These are phyloP conservation scores for Linum usitatissimum DNA, from an alignment of 345 rosid species.

Conservation along the genomic window DNA sequence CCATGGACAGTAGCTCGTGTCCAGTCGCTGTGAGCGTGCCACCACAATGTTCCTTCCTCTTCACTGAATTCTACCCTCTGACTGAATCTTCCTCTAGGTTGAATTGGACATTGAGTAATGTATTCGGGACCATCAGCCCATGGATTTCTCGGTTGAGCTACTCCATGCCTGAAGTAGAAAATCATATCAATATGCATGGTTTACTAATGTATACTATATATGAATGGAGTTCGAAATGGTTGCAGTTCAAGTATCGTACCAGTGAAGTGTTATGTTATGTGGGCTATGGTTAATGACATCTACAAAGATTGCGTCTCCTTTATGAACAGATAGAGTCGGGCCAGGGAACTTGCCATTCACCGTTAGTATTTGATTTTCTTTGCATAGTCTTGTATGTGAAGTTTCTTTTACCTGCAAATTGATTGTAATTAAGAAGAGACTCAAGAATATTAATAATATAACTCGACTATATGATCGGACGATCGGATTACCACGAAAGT, in stretches of 20 bases:
- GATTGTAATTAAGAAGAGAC: too few species aligned
- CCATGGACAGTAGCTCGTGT: conserved; percentile 19
- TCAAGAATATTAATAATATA: too few species aligned
- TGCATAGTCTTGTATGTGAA: neutral
- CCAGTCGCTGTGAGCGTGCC: conserved; percentile 18
- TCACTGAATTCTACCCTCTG: conserved; percentile 11
- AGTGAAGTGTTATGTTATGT: neutral
- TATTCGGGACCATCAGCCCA: conserved; percentile 25
- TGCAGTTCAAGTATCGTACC: neutral
- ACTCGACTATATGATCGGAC: neutral
- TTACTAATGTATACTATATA: neutral
- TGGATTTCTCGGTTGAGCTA: conserved; percentile 4
- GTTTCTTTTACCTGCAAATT: neutral
- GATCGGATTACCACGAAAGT: neutral
- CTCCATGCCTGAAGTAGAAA: neutral
- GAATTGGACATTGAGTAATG: conserved; percentile 23
- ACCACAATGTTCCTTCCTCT: conserved; percentile 22
- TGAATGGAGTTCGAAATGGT: neutral
- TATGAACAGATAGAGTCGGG: neutral
- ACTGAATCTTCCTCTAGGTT: conserved; percentile 11
- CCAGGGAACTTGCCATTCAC: neutral
- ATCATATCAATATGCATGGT: neutral
- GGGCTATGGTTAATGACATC: neutral
- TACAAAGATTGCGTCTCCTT: neutral
- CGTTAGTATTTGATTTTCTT: neutral